A percentile compares a stretch with the other conserved stretches of the same genome.
phyloP scores from a whole-genome alignment of 2,329 filamentous ascomycete species.

The Verticillium nubilum region DNA sequence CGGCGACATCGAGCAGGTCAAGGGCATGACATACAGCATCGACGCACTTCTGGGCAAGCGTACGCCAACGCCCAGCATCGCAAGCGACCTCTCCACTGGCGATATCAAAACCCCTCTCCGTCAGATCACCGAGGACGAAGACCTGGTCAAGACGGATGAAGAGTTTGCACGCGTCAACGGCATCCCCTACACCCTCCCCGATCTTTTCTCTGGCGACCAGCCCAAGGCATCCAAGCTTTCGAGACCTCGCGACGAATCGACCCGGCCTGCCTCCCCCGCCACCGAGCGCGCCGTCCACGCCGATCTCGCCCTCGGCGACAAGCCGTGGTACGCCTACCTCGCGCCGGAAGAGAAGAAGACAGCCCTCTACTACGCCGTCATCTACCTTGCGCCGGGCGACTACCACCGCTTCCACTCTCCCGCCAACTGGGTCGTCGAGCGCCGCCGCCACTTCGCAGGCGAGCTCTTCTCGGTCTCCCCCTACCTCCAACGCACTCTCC shows the following conservation, averaged over 20 bases:
- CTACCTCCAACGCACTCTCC: conserved; percentile 86
- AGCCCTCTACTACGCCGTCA: conserved; percentile 84
- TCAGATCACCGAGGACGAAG: conserved; percentile 44
- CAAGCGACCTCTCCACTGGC: conserved; percentile 6
- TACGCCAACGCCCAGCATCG: conserved; percentile 49
- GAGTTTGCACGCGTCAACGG: conserved; percentile 94
- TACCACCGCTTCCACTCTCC: conserved; percentile 98
- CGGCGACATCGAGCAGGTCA: conserved; percentile 96
- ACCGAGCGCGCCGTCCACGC: conserved; percentile 80
- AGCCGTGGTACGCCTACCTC: conserved; percentile 66
- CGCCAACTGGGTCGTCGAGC: conserved; percentile 90
- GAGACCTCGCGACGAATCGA: conserved; percentile 59
- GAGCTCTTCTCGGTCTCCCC: conserved; percentile 94
- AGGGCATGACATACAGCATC: conserved; percentile 95
- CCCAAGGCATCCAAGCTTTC: background rate
- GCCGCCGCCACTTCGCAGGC: conserved; percentile 92
- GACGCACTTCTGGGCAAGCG: conserved; percentile 80
- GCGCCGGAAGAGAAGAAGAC: conserved; percentile 55
- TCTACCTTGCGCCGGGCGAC: conserved; percentile 95
- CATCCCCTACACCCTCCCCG: conserved; percentile 89
- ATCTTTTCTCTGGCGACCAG: conserved; percentile 71
- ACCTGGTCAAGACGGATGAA: conserved; percentile 72
- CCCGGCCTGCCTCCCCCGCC: conserved; percentile 51
- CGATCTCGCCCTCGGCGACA: conserved; percentile 69
- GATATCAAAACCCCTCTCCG: conserved; percentile 6